Conservation (phyloP, 176 grass and related monocot genomes). For the Aegilops umbellulata region DNA sequence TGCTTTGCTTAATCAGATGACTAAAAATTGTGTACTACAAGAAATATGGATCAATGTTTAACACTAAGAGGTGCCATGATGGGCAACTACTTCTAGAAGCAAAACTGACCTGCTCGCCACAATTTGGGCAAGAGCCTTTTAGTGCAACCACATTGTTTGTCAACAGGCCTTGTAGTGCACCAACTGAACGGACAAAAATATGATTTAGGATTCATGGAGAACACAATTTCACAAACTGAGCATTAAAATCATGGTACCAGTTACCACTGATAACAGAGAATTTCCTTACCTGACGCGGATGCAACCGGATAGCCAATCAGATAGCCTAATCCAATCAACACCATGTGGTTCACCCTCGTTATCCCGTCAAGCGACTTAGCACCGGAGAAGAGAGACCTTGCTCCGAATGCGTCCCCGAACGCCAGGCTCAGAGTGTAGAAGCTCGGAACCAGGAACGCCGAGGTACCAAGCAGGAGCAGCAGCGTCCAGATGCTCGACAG, state of each 20-base stretch:
- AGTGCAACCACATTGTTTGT: slow-evolving; percentile 86
- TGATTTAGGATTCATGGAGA: background rate
- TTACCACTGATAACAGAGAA: background rate
- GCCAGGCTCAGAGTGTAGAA: slow-evolving; percentile 45
- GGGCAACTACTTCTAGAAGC: background rate
- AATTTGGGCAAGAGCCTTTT: slow-evolving; percentile 90
- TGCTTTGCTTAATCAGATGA: background rate
- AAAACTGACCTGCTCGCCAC: slow-evolving; percentile 80
- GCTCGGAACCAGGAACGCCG: slow-evolving; percentile 54
- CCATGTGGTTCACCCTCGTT: slow-evolving; percentile 50
- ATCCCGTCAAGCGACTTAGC: slow-evolving; percentile 43
- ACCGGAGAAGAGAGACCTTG: slow-evolving; percentile 48
- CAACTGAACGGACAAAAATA: slow-evolving; percentile 36
- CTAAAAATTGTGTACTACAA: background rate
- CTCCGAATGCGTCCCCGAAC: slow-evolving; percentile 41
- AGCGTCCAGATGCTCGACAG: slow-evolving; percentile 80
- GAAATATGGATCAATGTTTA: background rate
- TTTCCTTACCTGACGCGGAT: slow-evolving; percentile 63
- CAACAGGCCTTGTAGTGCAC: slow-evolving; percentile 65
- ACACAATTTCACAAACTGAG: background rate
- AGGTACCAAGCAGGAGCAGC: slow-evolving; percentile 67
- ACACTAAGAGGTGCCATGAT: background rate
- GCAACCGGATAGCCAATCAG: slow-evolving; percentile 76
- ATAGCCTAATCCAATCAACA: slow-evolving; percentile 62
- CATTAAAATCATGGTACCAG: background rate